These are phyloP conservation scores for Leucosporidium yakuticum DNA, from an alignment of 768 basidiomycete genomes.

Conservation along the genomic window DNA sequence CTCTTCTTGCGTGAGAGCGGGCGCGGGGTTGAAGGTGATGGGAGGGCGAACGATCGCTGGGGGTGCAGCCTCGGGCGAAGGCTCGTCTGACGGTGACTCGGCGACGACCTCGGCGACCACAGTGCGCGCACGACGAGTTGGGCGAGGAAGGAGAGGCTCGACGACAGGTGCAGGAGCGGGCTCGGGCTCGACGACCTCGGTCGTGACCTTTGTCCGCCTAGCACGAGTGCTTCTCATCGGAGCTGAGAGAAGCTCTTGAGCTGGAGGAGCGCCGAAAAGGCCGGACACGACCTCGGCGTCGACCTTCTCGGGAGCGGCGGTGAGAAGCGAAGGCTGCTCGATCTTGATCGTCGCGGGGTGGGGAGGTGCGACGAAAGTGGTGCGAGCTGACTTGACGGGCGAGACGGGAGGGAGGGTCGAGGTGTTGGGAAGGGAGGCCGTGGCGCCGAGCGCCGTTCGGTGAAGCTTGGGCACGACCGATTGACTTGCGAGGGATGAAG, in stretches of 20 bases:
- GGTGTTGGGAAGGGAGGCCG: neutral
- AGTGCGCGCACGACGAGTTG: neutral
- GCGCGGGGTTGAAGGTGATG: conserved; percentile 13
- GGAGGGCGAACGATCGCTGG: neutral
- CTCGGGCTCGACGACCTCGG: neutral
- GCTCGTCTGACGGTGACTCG: neutral
- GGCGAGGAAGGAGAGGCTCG: neutral
- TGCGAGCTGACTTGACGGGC: neutral
- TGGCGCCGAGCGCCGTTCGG: neutral
- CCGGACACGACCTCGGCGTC: neutral
- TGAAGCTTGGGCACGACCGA: neutral
- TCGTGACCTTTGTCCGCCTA: neutral
- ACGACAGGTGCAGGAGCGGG: neutral
- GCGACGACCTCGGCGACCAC: neutral
- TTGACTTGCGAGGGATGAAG: neutral
- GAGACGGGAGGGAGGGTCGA: neutral
- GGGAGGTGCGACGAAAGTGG: neutral
- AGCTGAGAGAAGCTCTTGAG: neutral
- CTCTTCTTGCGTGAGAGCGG: conserved; percentile 28
- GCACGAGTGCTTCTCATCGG: neutral
- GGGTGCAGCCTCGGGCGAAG: neutral
- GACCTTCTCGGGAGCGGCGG: neutral
- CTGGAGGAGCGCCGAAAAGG: neutral
- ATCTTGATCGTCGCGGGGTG: neutral
- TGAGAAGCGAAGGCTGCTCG: neutral